These are phyloP conservation scores for Glycine latifolia DNA, from an alignment of 306 rosid genomes.

Conservation along the genomic window DNA sequence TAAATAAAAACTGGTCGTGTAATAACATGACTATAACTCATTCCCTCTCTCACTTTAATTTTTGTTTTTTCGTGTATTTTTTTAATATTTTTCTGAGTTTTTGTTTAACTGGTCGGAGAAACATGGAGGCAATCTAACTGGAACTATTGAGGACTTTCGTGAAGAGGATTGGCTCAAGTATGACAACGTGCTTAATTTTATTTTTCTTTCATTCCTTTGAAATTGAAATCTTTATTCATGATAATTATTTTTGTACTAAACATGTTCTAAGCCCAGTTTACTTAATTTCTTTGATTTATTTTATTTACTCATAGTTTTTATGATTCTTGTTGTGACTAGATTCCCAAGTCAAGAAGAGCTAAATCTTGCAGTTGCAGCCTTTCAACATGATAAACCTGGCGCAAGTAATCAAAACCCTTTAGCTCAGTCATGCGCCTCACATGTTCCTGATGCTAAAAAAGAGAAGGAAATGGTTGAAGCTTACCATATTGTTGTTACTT, in stretches of 20 bases:
- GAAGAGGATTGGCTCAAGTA: constrained; percentile 59
- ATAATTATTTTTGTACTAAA: neutral
- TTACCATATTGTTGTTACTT: too few relatives aligned
- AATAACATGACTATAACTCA: too few relatives aligned
- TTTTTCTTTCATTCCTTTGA: neutral
- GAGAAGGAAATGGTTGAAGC: too few relatives aligned
- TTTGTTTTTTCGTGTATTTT: neutral
- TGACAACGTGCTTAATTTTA: neutral
- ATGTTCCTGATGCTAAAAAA: too few relatives aligned
- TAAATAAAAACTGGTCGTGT: too few relatives aligned
- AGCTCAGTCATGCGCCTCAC: too few relatives aligned
- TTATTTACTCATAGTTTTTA: constrained; percentile 1
- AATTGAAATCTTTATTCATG: neutral
- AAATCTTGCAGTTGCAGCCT: too few relatives aligned
- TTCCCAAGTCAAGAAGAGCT: constrained; percentile 40
- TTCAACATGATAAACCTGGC: too few relatives aligned
- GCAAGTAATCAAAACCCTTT: too few relatives aligned
- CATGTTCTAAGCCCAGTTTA: neutral
- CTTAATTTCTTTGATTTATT: neutral
- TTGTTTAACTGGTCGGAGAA: constrained; percentile 57
- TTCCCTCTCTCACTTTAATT: too few relatives aligned
- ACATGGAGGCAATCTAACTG: constrained; percentile 70
- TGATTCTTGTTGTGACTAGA: constrained; percentile 28
- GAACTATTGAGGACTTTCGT: constrained; percentile 68
- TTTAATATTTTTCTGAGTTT: neutral